Evolutionary conservation across 176 grass and related monocot species (phyloP), one percentile per base, ranked within the genome.

Genomic region (Microstegium vimineum): DNA sequence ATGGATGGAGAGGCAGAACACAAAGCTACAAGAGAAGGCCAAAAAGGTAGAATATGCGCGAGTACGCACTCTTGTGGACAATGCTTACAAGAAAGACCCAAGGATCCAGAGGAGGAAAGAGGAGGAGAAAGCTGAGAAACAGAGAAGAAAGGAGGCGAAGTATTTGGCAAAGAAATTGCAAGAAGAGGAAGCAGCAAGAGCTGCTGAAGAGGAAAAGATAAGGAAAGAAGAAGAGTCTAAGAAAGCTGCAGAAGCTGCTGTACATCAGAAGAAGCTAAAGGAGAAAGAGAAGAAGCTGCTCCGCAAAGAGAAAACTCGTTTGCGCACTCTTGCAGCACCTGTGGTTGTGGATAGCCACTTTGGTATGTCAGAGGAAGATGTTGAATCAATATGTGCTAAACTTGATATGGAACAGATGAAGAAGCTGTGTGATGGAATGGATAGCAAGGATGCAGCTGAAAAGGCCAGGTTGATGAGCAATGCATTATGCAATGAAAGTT

Each of bases 1-100:
- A 82, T 98, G 95, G 95, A 98, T 98, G 95, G 95, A 98, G 89
- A 93, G 95, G 76, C 95, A 98, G 76, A 98, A 98, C 69, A 17
- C 66, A 7, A 98, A 98, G 81, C 77, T 98, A 79, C 87, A 92
- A 66, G 95, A 98, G 79, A 98, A 91, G 76, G 95, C 95, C 2
- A 94, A 91, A 69, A 98, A 95, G 76, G 76, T 68, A 8, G 95
- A 98, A 62, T 90, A 98, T 80, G 76, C 82, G 0, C 86, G 92
- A 25, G 66, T 98, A 35, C 80, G 90, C 5, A 90, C 84, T 64
- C 92, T 98, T 64, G 92, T 98, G 57, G 92, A 98, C 54, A 98
- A 94, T 77, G 95, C 95, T 62, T 94, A 91, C 68, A 98, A 85
- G 82, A 90, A 90, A 80, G 95, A 98, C 33, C 95, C 95, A 65